Base-by-base conservation (phyloP, 2,329 filamentous ascomycete species). In the Ilyonectria sp. region DNA sequence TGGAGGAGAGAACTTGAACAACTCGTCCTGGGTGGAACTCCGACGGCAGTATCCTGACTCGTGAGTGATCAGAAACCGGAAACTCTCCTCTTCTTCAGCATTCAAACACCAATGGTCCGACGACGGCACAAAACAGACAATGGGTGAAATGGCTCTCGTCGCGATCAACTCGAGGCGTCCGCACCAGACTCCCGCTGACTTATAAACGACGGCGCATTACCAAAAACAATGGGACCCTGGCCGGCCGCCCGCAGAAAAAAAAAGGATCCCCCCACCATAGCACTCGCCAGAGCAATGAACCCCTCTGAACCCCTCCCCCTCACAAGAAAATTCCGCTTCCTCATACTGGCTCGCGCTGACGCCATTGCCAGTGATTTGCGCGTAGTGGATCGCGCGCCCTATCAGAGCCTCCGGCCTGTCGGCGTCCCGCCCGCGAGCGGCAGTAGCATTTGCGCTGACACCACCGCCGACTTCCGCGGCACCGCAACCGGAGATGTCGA, bases 331-430 rank as follows among this genome's bases (percentile, higher is more conserved):
- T 47, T 57, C 76, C 65, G 50, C 33, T 53, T 67, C 70, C 10
- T 64, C 54, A 69, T 73, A 74, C 71, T 73, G 72, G 73, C 69
- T 65, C 59, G 63, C 75, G 72, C 71, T 81, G 79, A 80, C 79
- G 79, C 79, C 78, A 81, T 81, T 69, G 67, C 71, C 63, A 69
- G 70, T 65, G 68, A 71, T 68, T 81, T 69, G 67, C 71, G 64
- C 69, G 70, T 65, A 68, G 71, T 68, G 67, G 63, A 65, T 13
- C 37, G 40, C 53, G 37, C 46, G 49, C 26, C 52, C 50, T 50
- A 65, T 62, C 60, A 63, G 43, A 52, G 31, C 33, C 29, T 35
- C 76, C 75, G 77, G 75, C 65, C 65, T 69, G 74, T 76, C 75
- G 75, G 73, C 65, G 63, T 66, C 58, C 53, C 58, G 21, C 33